These are phyloP conservation scores for Phytopythium ostracodes DNA, from an alignment of 352 stramenopile species.

Conservation along the genomic window DNA sequence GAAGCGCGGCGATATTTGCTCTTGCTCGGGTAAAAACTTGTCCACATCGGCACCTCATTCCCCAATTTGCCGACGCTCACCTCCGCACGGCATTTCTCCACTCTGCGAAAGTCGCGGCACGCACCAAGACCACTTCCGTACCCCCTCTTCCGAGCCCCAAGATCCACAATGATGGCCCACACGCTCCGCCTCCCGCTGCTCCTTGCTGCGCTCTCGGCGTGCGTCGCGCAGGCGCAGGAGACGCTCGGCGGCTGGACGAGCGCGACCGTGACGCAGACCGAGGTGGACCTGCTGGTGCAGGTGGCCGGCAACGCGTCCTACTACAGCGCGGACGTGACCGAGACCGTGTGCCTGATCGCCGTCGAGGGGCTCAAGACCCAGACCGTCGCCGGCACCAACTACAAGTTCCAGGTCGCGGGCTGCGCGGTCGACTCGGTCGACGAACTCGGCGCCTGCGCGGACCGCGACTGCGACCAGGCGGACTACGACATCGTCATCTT, in stretches of 20 bases:
- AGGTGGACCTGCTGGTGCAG: conserved; percentile 30
- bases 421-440: conserved; percentile 31
- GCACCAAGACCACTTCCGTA: neutral
- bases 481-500: conserved; percentile 36
- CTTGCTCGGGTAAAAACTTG: neutral
- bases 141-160: neutral
- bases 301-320: conserved; percentile 22
- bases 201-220: neutral
- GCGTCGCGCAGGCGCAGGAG: neutral
- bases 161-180: neutral
- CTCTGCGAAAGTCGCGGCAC: conserved; percentile 2
- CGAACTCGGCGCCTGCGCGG: conserved; percentile 34
- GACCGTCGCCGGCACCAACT: conserved; percentile 52
- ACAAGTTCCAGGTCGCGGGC: conserved; percentile 48
- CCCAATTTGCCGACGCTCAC: conserved; percentile 4
- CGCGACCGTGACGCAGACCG: conserved; percentile 18
- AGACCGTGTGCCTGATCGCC: conserved; percentile 32
- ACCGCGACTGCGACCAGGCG: conserved; percentile 32
- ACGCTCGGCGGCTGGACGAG: conserved; percentile 19
- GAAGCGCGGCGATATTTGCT: neutral
- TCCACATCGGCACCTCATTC: neutral
- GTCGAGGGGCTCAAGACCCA: conserved; percentile 35
- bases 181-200: neutral
- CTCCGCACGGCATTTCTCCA: neutral
- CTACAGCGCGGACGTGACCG: conserved; percentile 26